A percentile compares a stretch with the other conserved stretches of the same genome.
phyloP scores from a whole-genome alignment of 805 yeast genomes.

The Candida ficus region DNA sequence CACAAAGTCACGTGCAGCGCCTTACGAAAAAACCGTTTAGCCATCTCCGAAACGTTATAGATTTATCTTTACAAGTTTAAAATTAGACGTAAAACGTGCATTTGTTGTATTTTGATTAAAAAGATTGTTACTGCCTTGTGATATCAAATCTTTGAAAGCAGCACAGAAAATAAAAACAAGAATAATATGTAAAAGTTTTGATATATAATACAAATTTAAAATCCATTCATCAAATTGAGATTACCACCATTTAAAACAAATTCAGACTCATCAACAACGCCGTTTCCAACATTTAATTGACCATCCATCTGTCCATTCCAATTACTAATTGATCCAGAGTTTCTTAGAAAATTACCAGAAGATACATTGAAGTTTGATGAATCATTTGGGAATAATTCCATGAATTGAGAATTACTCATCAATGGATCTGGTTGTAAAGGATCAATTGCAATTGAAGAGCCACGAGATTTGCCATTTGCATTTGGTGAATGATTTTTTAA shows the following conservation, averaged over 20 bases:
- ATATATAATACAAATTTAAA: background rate
- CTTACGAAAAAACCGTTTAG: too few species aligned
- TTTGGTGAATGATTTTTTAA: background rate
- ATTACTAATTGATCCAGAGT: background rate
- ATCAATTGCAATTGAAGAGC: conserved; percentile 19
- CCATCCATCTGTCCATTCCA: conserved; percentile 1
- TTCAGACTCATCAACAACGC: conserved; percentile 9
- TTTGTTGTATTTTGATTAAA: too few species aligned
- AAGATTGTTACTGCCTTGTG: too few species aligned
- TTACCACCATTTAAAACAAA: conserved; percentile 6
- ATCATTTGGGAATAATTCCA: conserved; percentile 22
- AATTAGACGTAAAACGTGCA: too few species aligned
- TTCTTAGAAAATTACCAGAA: background rate
- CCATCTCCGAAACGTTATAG: too few species aligned
- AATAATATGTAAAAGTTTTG: background rate
- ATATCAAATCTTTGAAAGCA: too few species aligned
- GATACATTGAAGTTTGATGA: conserved; percentile 1
- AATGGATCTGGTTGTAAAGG: conserved; percentile 24
- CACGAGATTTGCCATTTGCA: conserved; percentile 6
- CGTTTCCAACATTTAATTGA: conserved; percentile 1
- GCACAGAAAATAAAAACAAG: too few species aligned
- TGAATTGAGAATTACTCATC: conserved; percentile 11
- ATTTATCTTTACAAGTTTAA: too few species aligned
- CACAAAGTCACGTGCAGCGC: too few species aligned
- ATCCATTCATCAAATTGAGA: conserved; percentile 15